Evolutionary conservation across 2,329 filamentous ascomycete genomes (phyloP).

Genomic region (Curvularia sp.): DNA sequence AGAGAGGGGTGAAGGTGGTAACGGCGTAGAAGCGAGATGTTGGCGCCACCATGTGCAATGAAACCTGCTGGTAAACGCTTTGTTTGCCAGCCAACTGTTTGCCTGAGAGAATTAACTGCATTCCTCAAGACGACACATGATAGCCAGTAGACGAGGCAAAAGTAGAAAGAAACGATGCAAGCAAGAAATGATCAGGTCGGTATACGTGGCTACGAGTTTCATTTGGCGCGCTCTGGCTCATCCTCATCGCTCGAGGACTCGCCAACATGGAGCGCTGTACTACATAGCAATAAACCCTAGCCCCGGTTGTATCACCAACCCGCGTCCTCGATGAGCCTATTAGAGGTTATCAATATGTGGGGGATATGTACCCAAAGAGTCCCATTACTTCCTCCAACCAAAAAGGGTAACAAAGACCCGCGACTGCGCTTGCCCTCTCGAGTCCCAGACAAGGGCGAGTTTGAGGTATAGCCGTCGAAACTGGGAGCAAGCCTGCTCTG

Average conservation of each 20-base stretch:
- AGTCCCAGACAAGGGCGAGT: slow-evolving; percentile 31
- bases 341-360: slow-evolving; percentile 29
- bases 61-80: background rate
- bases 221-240: slow-evolving; percentile 3
- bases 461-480: slow-evolving; percentile 42
- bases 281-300: slow-evolving; percentile 19
- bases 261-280: slow-evolving; percentile 13
- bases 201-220: slow-evolving; percentile 11
- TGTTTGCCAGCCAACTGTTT: background rate
- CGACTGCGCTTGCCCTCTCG: slow-evolving; percentile 42
- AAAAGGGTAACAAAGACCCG: slow-evolving; percentile 28
- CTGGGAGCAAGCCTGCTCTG: slow-evolving; percentile 31
- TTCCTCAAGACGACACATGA: background rate
- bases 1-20: background rate
- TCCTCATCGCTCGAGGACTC: slow-evolving; percentile 9
- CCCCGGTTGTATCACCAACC: slow-evolving; percentile 12
- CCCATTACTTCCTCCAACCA: slow-evolving; percentile 10
- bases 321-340: slow-evolving; percentile 25
- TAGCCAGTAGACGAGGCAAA: background rate
- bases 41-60: background rate
- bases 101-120: background rate
- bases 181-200: background rate
- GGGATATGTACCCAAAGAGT: slow-evolving; percentile 25
- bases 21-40: background rate
- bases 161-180: background rate